Evolutionary conservation across 306 rosid genomes (phyloP).

Genomic region (Cicer chorassanicum): DNA sequence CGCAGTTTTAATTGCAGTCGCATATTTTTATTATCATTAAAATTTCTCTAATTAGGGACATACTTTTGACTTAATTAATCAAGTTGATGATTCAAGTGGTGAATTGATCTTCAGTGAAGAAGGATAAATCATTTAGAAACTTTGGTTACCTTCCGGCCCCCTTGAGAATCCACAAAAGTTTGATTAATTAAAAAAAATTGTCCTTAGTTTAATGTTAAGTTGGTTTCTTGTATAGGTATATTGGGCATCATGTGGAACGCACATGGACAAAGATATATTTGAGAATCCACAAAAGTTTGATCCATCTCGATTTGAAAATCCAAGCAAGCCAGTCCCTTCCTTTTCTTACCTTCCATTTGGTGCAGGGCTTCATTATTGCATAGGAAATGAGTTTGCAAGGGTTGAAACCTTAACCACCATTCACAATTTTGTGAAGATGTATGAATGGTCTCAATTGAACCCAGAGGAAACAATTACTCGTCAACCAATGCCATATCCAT

Average conservation of each 20-base stretch:
- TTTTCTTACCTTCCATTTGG: conserved; percentile 61
- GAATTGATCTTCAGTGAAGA: too few relatives aligned
- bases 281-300: conserved; percentile 54
- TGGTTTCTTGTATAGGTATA: conserved; percentile 46
- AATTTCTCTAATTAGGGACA: background rate
- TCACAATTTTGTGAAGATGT: conserved; percentile 56
- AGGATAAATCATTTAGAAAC: too few relatives aligned
- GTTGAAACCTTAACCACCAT: conserved; percentile 54
- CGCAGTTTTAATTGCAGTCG: background rate
- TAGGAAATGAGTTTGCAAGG: conserved; percentile 64
- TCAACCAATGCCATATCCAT: conserved; percentile 61
- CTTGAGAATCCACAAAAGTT: too few relatives aligned
- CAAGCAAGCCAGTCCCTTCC: conserved; percentile 55
- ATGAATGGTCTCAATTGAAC: conserved; percentile 53
- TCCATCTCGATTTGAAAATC: conserved; percentile 57
- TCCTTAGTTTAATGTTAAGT: background rate
- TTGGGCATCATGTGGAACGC: conserved; percentile 56
- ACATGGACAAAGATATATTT: conserved; percentile 51
- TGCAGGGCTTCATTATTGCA: conserved; percentile 54
- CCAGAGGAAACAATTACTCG: conserved; percentile 53
- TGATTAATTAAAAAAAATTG: too few relatives aligned
- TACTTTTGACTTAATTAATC: background rate
- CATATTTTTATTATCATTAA: background rate
- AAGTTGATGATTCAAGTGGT: too few relatives aligned
- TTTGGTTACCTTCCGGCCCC: too few relatives aligned